Percentiles rank a stretch among this genome's conserved stretches.
These are phyloP conservation scores for Fusarium haematococcum DNA, from an alignment of 2,329 filamentous ascomycete species.

Conservation along the genomic window DNA sequence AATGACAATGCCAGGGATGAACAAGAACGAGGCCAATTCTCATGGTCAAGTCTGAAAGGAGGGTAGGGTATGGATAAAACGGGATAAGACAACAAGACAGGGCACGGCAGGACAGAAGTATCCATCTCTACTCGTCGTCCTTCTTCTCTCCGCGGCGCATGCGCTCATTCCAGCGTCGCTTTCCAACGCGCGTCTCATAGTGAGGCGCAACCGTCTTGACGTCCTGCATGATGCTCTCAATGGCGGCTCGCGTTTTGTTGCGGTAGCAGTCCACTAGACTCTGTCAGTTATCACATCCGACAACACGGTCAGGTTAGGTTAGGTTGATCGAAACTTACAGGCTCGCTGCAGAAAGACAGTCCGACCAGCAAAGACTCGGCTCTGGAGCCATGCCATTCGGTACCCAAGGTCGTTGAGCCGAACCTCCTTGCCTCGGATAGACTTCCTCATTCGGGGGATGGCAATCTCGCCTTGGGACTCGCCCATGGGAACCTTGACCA, in stretches of 20 bases:
- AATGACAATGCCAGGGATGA: conserved; percentile 27
- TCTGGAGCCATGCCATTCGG: conserved; percentile 97
- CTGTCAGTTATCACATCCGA: conserved; percentile 19
- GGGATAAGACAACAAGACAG: background rate
- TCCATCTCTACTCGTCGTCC: conserved; percentile 42
- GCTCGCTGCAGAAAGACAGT: conserved; percentile 92
- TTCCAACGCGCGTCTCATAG: conserved; percentile 89
- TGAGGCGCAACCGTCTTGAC: conserved; percentile 80
- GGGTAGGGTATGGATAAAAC: conserved; percentile 4
- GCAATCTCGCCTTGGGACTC: conserved; percentile 82
- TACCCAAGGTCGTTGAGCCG: conserved; percentile 93
- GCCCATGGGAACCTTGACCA: conserved; percentile 71
- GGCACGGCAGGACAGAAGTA: background rate
- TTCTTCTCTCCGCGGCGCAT: conserved; percentile 53
- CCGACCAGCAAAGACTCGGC: conserved; percentile 87
- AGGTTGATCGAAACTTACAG: conserved; percentile 68
- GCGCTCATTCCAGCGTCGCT: conserved; percentile 78
- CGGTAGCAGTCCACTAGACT: conserved; percentile 88
- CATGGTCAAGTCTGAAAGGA: conserved; percentile 1
- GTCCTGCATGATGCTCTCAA: conserved; percentile 83
- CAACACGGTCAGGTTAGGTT: background rate
- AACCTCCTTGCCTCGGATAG: conserved; percentile 83
- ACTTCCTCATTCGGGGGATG: conserved; percentile 79
- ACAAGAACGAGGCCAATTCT: conserved; percentile 10
- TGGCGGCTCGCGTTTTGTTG: conserved; percentile 87